These are phyloP conservation scores for Fusarium staphyleae DNA, from an alignment of 2,329 filamentous ascomycete genomes.

Conservation along the genomic window DNA sequence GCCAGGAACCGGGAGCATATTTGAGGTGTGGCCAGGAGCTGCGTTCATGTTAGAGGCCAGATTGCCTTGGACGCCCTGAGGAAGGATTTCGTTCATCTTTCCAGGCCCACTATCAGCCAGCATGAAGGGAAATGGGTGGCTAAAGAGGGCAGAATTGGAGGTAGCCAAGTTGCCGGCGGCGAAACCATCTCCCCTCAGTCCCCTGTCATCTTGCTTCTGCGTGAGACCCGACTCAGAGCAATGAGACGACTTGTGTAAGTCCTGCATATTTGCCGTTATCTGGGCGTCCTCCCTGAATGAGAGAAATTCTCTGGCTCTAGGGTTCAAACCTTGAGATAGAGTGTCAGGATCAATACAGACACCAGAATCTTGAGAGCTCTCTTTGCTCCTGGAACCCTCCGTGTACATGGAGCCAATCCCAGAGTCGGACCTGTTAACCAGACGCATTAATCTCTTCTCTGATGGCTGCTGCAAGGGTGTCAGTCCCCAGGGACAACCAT, in stretches of 20 bases:
- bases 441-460: not conserved
- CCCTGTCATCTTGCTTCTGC: not conserved
- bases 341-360: constrained; percentile 13
- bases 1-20: not conserved
- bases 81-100: not conserved
- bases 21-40: not conserved
- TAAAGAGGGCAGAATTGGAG: not conserved
- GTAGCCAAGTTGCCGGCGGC: not conserved
- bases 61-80: not conserved
- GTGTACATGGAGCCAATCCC: constrained; percentile 5
- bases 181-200: not conserved
- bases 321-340: constrained; percentile 40
- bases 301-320: constrained; percentile 46
- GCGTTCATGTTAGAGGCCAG: not conserved
- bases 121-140: not conserved
- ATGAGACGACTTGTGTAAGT: not conserved
- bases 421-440: constrained; percentile 13
- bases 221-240: not conserved
- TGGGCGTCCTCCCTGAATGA: constrained; percentile 33
- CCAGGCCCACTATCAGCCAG: not conserved
- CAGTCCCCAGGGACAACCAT: constrained; percentile 5
- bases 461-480: not conserved
- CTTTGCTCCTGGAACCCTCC: not conserved
- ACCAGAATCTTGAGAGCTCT: constrained; percentile 31
- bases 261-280: not conserved